Evolutionary conservation across 2,329 filamentous ascomycete genomes (phyloP).

Genomic region (Fusarium sp.): DNA sequence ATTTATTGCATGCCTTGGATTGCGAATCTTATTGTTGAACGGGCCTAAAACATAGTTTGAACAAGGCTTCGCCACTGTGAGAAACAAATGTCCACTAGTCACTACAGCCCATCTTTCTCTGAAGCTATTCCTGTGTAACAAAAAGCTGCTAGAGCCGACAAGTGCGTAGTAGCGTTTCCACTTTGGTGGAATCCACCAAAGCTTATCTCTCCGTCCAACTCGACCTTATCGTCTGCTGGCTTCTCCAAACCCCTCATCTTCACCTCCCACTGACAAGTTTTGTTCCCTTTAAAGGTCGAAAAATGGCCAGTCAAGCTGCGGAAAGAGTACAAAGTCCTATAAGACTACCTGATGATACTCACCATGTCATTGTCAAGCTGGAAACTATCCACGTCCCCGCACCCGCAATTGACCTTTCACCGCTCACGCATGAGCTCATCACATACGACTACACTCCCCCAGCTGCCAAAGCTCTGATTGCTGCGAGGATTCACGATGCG

Average conservation of each 20-base stretch:
- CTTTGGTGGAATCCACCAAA: not conserved
- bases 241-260: not conserved
- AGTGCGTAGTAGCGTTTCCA: no score
- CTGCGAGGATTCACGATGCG: not conserved
- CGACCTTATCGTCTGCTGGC: not conserved
- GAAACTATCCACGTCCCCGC: constrained; percentile 6
- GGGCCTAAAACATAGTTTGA: no score
- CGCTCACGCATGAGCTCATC: constrained; percentile 4
- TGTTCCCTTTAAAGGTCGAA: no score
- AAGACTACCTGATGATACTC: not conserved
- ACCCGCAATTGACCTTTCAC: not conserved
- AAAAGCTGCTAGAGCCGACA: not conserved
- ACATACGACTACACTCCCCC: constrained; percentile 4
- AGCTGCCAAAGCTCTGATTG: not conserved
- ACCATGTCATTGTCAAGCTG: constrained; percentile 14
- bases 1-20: no score
- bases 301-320: not conserved
- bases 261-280: not conserved
- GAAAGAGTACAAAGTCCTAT: not conserved
- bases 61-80: not conserved
- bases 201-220: not conserved
- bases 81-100: not conserved
- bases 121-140: not conserved
- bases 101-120: not conserved
- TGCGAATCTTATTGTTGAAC: no score